Evolutionary conservation across 805 yeast genomes (phyloP).

Genomic region (Candida gorgasii): DNA sequence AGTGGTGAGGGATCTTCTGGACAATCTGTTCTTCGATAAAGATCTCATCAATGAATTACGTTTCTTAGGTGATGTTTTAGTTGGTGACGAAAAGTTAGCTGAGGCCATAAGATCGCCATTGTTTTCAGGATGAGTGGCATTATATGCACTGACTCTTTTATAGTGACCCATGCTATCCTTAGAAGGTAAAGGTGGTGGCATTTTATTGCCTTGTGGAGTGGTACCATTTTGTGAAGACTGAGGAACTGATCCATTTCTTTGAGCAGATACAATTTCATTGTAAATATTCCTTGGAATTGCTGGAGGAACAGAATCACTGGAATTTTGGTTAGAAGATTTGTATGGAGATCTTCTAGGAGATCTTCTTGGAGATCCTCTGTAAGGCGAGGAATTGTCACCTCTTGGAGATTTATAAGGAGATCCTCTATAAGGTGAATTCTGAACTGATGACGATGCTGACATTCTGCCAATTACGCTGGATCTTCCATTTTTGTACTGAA

Average conservation of each 20-base stretch:
- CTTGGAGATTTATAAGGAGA: conserved; percentile 24
- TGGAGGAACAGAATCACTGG: conserved; percentile 20
- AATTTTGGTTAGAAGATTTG: conserved; percentile 4
- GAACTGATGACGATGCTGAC: conserved; percentile 35
- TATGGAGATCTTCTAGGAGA: conserved; percentile 18
- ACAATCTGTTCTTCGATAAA: conserved; percentile 31
- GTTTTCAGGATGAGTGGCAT: conserved; percentile 9
- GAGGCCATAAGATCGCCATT: conserved; percentile 24
- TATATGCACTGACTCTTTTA: conserved; percentile 13
- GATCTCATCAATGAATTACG: conserved; percentile 29
- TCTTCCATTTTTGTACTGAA: conserved; percentile 40
- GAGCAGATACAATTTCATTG: conserved; percentile 42
- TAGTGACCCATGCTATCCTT: conserved; percentile 29
- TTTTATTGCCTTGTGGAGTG: conserved; percentile 1
- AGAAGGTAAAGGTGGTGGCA: conserved; percentile 46
- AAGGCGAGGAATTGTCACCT: conserved; percentile 14
- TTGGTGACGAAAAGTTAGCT: conserved; percentile 23
- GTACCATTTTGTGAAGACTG: conserved; percentile 14
- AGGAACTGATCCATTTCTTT: conserved; percentile 18
- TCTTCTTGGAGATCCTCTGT: conserved; percentile 22
- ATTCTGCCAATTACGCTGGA: conserved; percentile 22
- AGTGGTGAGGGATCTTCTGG: conserved; percentile 40
- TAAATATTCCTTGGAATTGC: conserved; percentile 45
- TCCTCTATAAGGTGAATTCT: conserved; percentile 30
- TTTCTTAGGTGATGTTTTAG: conserved; percentile 21